Percentiles rank a stretch among this genome's conserved stretches.
phyloP scores from a whole-genome alignment of 805 yeast genomes.

The Yarrowia yakushimensis region DNA sequence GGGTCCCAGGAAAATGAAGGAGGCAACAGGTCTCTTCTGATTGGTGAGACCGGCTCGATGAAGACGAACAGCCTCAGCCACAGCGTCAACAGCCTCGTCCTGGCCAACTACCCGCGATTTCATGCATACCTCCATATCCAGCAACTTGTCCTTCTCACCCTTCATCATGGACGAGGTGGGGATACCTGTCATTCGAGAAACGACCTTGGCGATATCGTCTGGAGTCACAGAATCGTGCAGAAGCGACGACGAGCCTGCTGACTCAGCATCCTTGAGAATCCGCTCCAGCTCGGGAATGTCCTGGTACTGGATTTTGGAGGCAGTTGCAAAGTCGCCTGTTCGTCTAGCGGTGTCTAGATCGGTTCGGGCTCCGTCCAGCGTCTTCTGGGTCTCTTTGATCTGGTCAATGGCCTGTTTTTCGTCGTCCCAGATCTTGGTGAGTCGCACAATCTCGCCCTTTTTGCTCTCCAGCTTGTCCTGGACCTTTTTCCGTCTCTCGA shows the following conservation, averaged over 20 bases:
- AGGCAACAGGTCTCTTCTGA: constrained; percentile 92
- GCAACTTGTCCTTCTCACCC: constrained; percentile 88
- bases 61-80: constrained; percentile 89
- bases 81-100: constrained; percentile 86
- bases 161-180: constrained; percentile 87
- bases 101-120: constrained; percentile 86
- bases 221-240: constrained; percentile 91
- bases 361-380: constrained; percentile 76
- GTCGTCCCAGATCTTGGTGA: constrained; percentile 82
- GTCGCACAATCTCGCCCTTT: constrained; percentile 59
- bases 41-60: constrained; percentile 96
- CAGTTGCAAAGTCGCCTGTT: constrained; percentile 79
- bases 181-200: constrained; percentile 92
- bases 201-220: constrained; percentile 89
- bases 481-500: constrained; percentile 71
- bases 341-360: constrained; percentile 81
- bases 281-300: constrained; percentile 76
- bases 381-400: constrained; percentile 74
- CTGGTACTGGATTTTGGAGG: constrained; percentile 85
- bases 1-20: constrained; percentile 95
- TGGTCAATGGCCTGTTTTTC: constrained; percentile 74
- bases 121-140: constrained; percentile 80
- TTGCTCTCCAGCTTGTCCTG: constrained; percentile 64
- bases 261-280: constrained; percentile 55
- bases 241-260: constrained; percentile 39